phyloP scores from a whole-genome alignment of 2,329 filamentous ascomycete species.

The Tolypocladium tundrense region DNA sequence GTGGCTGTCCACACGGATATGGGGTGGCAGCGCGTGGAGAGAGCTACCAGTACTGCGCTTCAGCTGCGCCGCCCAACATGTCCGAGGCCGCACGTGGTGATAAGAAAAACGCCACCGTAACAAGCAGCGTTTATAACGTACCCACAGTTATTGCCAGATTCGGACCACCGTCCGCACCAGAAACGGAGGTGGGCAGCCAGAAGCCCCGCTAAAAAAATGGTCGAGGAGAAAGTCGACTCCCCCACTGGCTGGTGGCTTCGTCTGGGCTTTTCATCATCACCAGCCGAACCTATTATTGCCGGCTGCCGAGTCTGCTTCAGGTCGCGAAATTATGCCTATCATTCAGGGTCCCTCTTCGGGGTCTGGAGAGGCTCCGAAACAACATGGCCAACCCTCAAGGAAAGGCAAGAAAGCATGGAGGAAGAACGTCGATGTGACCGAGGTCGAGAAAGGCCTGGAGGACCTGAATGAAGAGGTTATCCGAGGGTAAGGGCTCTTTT shows the following conservation, averaged over 20 bases:
- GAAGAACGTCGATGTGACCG: constrained; percentile 91
- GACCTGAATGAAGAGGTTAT: constrained; percentile 84
- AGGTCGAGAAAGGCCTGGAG: constrained; percentile 74
- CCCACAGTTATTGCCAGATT: neutral
- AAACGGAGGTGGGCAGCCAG: neutral
- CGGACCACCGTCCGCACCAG: no score
- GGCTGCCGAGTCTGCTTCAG: neutral
- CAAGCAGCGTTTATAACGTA: neutral
- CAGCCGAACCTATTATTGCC: neutral
- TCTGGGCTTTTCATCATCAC: neutral
- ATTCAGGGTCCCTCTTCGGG: constrained; percentile 34
- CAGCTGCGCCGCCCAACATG: neutral
- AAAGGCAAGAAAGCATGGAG: constrained; percentile 99
- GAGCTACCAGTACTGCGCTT: neutral
- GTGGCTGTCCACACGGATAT: neutral
- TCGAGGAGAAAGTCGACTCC: no score
- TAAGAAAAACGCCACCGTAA: constrained; percentile 1
- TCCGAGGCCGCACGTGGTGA: constrained; percentile 1
- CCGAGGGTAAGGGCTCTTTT: constrained; percentile 52
- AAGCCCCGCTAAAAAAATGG: neutral
- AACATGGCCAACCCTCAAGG: constrained; percentile 79
- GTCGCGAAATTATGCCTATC: constrained; percentile 37
- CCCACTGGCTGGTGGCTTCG: neutral
- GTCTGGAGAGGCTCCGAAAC: constrained; percentile 55
- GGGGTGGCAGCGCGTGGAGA: neutral